A percentile compares a stretch with the other conserved stretches of the same genome.
phyloP scores from a whole-genome alignment of 2,329 filamentous ascomycete genomes.

The Emergomyces pasteurianus region DNA sequence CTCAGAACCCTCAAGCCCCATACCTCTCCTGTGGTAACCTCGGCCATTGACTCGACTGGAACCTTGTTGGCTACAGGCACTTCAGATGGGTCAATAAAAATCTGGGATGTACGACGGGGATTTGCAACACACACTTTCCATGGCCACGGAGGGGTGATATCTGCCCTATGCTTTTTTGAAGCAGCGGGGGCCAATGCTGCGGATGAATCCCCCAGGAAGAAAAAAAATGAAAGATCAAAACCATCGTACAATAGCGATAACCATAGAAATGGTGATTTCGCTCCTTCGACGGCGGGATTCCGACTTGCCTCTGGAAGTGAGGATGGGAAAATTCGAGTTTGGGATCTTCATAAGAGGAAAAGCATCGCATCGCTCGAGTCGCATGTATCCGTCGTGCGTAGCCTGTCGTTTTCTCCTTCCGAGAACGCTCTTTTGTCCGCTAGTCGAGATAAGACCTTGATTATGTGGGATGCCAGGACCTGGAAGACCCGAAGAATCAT shows the following conservation, averaged over 20 bases:
- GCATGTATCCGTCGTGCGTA: constrained; percentile 89
- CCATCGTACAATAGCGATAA: constrained; percentile 27
- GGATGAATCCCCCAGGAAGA: constrained; percentile 28
- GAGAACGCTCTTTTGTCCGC: constrained; percentile 70
- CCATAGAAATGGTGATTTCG: constrained; percentile 23
- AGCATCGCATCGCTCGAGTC: constrained; percentile 70
- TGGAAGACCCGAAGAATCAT: constrained; percentile 77
- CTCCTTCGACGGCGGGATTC: constrained; percentile 47
- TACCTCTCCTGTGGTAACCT: constrained; percentile 73
- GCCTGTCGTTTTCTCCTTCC: constrained; percentile 64
- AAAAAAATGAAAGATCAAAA: constrained; percentile 34
- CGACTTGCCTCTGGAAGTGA: constrained; percentile 83
- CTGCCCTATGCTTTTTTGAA: constrained; percentile 85
- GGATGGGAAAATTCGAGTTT: constrained; percentile 83
- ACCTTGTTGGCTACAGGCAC: constrained; percentile 86
- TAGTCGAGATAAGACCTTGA: constrained; percentile 85
- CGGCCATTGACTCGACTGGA: constrained; percentile 74
- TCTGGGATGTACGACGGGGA: constrained; percentile 87
- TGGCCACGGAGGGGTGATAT: constrained; percentile 81
- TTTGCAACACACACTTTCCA: constrained; percentile 93
- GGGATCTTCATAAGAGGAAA: constrained; percentile 77
- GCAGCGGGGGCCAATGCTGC: constrained; percentile 37
- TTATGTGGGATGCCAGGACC: constrained; percentile 75
- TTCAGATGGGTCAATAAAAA: constrained; percentile 85
- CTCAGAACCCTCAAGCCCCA: constrained; percentile 80